Percentiles rank a stretch among this genome's conserved stretches.
Conservation (phyloP, 108 stramenopile species). For the Ochromonas danica region DNA sequence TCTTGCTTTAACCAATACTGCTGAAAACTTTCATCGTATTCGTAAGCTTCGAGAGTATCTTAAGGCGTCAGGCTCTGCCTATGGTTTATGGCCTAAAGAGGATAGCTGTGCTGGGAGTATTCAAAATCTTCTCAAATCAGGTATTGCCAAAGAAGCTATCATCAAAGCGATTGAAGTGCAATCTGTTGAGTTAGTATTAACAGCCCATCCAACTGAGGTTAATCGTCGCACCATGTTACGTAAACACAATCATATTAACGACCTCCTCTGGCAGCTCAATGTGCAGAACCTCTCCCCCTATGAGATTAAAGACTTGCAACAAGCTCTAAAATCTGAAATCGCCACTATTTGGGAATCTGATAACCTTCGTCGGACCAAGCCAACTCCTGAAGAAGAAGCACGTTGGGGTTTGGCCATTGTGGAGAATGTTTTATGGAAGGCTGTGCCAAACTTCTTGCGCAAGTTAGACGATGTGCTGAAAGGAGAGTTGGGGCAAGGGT, state of each 20-base stretch:
- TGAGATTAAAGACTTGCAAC: slow-evolving; percentile 65
- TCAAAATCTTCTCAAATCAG: slow-evolving; percentile 47
- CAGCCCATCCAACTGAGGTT: slow-evolving; percentile 95
- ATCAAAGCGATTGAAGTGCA: slow-evolving; percentile 71
- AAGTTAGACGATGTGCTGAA: slow-evolving; percentile 75
- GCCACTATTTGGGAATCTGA: slow-evolving; percentile 56
- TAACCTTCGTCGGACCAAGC: slow-evolving; percentile 76
- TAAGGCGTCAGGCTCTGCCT: neutral
- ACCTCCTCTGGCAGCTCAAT: slow-evolving; percentile 45
- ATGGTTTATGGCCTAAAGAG: slow-evolving; percentile 45
- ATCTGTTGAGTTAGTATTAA: slow-evolving; percentile 89
- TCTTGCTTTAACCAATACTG: slow-evolving; percentile 56
- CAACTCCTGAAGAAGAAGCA: slow-evolving; percentile 87
- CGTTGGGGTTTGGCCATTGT: slow-evolving; percentile 83
- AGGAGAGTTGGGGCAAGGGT: slow-evolving; percentile 61
- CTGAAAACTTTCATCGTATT: slow-evolving; percentile 54
- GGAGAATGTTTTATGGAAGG: slow-evolving; percentile 91
- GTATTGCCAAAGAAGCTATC: slow-evolving; percentile 65
- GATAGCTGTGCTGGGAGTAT: slow-evolving; percentile 57
- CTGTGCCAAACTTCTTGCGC: slow-evolving; percentile 85
- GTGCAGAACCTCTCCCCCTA: slow-evolving; percentile 55
- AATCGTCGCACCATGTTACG: slow-evolving; percentile 84
- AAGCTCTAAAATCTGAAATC: slow-evolving; percentile 63
- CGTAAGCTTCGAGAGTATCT: slow-evolving; percentile 20
- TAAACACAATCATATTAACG: slow-evolving; percentile 49